Base-by-base conservation (phyloP, 495 filamentous ascomycete genomes). In the Terfezia boudieri region DNA sequence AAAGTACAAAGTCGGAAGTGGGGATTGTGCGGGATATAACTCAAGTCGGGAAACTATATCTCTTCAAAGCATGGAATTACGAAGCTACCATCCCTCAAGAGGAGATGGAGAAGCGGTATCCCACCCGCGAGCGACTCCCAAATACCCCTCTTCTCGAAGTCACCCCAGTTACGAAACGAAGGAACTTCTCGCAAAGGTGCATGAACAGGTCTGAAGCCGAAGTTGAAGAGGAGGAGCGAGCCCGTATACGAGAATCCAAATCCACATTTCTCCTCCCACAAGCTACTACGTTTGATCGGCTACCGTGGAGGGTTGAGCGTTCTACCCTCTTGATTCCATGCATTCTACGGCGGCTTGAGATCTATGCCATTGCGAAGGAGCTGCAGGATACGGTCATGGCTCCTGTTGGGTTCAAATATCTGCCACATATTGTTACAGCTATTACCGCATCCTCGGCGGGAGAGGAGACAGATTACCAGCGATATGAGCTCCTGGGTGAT, bases 401-500 rank as follows among this genome's bases (percentile, higher is more conserved):
- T 49, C 66, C 68, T 5, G 67, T 83, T 4, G 63, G 61, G 0
- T 76, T 92, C 51, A 64, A 65, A 0, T 64, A 80, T 57, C 55
- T 78, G 7, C 58, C 64, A 3, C 74, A 83, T 36, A 67, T 95
- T 4, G 59, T 79, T n/a, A 81, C 76, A 8, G 87, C 89, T 1
- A 80, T 92, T 53, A 82, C 71, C 36, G 71, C 84, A 1, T 78
- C 82, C 0, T 70, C 73, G 1, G 76, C 85, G 0, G 63, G 69
- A 9, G 77, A 79, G 48, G 59, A 59, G 3, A 76, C 70, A 0
- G 74, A 95, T 57, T 98, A 98, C 62, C 83, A 98, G 59, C 73
- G 83, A 22, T 71, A 92, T 0, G 90, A 98, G 65, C 94, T 93
- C 61, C 70, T 95, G 0, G 90, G 90, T 0, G 90, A 98, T 59